phyloP scores from a whole-genome alignment of 73 alveolate species.

The Paramecium caudatum region DNA sequence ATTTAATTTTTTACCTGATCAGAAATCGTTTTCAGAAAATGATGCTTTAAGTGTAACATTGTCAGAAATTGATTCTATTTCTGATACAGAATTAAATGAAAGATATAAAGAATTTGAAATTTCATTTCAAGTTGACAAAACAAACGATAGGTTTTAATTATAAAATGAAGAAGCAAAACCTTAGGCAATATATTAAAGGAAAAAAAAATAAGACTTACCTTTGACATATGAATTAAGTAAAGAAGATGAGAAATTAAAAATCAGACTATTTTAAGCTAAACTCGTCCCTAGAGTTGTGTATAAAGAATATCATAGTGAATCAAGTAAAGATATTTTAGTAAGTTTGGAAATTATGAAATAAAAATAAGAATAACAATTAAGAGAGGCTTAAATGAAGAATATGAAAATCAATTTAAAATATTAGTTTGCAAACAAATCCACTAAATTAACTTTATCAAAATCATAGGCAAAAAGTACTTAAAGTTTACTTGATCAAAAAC shows the following conservation, averaged over 20 bases:
- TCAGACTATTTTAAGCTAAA: conserved; percentile 41
- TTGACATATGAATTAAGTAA: background rate
- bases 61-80: conserved; percentile 44
- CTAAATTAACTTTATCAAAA: background rate
- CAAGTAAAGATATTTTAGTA: conserved; percentile 21
- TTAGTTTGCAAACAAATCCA: background rate
- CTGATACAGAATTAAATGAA: conserved; percentile 21
- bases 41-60: conserved; percentile 51
- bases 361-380: background rate
- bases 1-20: background rate
- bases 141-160: background rate
- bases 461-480: background rate
- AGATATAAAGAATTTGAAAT: conserved; percentile 63
- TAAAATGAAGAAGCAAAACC: conserved; percentile 21
- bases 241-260: conserved; percentile 62
- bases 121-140: conserved; percentile 19
- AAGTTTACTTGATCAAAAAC: background rate
- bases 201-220: conserved; percentile 6
- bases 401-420: conserved; percentile 2
- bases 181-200: background rate
- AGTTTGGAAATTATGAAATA: background rate
- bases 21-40: conserved; percentile 34
- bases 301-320: background rate
- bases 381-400: background rate
- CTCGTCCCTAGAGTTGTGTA: conserved; percentile 42